A percentile compares a stretch with the other conserved stretches of the same genome.
phyloP scores from a whole-genome alignment of 2,329 filamentous ascomycete genomes.

The Colletotrichum aenigma region DNA sequence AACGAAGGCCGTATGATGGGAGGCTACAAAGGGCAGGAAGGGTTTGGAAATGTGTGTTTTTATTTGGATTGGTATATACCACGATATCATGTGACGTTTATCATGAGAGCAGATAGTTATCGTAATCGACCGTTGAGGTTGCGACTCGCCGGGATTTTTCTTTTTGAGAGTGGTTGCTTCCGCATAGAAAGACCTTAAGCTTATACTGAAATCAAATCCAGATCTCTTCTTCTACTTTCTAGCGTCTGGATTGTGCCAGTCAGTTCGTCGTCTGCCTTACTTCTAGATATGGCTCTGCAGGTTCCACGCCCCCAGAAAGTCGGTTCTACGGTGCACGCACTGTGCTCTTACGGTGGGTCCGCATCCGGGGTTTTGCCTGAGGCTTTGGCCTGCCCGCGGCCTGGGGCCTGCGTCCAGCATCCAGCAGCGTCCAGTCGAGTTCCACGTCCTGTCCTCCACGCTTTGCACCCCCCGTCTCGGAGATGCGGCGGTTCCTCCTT shows the following conservation, averaged over 20 bases:
- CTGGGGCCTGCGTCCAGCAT: not conserved
- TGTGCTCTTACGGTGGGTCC: not conserved
- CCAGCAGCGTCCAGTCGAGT: not conserved
- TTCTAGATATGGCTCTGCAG: not conserved
- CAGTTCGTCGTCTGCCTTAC: not conserved
- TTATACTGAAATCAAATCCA: not conserved
- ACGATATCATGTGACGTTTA: slow-evolving; percentile 19
- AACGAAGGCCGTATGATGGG: not conserved
- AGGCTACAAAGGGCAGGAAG: not conserved
- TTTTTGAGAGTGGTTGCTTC: not conserved
- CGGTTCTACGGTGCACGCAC: not conserved
- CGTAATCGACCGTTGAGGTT: not conserved
- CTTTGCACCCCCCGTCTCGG: slow-evolving; percentile 8
- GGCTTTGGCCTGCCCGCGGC: not conserved
- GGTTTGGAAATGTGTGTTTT: not conserved
- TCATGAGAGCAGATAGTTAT: slow-evolving; percentile 10
- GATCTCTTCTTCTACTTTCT: not conserved
- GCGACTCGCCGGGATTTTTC: not conserved
- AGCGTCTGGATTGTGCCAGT: not conserved
- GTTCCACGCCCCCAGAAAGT: not conserved
- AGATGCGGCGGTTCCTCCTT: slow-evolving; percentile 17
- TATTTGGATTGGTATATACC: slow-evolving; percentile 14
- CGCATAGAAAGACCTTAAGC: fast-evolving
- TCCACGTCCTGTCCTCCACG: not conserved
- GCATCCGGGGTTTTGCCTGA: slow-evolving; percentile 18